Conservation (phyloP, 2,329 filamentous ascomycete species). For the Fusarium sp. region DNA sequence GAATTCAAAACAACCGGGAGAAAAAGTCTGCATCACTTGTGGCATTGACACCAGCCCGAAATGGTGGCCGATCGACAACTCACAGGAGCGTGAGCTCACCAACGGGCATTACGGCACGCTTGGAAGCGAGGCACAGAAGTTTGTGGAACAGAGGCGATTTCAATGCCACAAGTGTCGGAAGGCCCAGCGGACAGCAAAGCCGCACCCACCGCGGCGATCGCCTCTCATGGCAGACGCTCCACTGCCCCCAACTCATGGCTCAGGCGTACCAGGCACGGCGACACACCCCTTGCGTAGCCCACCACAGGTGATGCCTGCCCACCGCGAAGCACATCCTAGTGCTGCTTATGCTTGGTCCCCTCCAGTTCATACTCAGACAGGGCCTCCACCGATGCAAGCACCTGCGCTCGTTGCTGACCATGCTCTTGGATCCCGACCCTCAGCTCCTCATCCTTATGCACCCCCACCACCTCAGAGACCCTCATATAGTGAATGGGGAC, state of each 20-base stretch:
- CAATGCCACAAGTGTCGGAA: constrained; percentile 84
- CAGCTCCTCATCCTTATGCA: constrained; percentile 48
- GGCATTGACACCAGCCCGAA: constrained; percentile 79
- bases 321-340: constrained; percentile 44
- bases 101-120: constrained; percentile 66
- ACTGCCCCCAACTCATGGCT: constrained; percentile 33
- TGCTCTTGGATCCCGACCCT: constrained; percentile 48
- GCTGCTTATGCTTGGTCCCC: constrained; percentile 47
- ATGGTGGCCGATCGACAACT: constrained; percentile 74
- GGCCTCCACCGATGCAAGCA: constrained; percentile 42
- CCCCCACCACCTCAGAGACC: constrained; percentile 48
- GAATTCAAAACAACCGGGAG: constrained; percentile 56
- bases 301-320: constrained; percentile 46
- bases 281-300: constrained; percentile 49
- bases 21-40: constrained; percentile 73
- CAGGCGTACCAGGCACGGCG: constrained; percentile 36
- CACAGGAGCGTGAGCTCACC: constrained; percentile 64
- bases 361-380: constrained; percentile 41
- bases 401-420: constrained; percentile 47
- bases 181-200: constrained; percentile 60
- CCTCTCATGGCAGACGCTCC: constrained; percentile 41
- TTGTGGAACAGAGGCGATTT: constrained; percentile 71
- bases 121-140: constrained; percentile 70
- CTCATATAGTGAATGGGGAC: constrained; percentile 63
- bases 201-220: constrained; percentile 43